Evolutionary conservation across 805 yeast species (phyloP).

Genomic region (Lachancea sp.): DNA sequence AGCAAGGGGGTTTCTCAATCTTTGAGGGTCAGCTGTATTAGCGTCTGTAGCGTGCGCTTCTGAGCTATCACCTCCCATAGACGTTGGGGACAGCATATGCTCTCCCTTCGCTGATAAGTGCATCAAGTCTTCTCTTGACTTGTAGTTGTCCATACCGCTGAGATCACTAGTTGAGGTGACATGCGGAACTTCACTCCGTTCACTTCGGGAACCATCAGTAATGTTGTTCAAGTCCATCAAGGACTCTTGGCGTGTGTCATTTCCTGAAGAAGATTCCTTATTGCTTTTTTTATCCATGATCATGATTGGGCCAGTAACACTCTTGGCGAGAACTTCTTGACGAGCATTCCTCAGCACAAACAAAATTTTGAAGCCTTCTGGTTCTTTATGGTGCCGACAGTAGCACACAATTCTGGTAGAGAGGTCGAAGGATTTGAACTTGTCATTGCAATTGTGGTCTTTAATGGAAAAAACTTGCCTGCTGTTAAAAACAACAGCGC

Average conservation of each 20-base stretch:
- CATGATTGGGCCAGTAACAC: slow-evolving; percentile 68
- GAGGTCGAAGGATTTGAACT: slow-evolving; percentile 38
- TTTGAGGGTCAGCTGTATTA: neutral
- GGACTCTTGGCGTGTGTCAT: slow-evolving; percentile 17
- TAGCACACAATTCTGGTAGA: slow-evolving; percentile 85
- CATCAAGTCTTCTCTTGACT: slow-evolving; percentile 3
- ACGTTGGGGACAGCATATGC: slow-evolving; percentile 51
- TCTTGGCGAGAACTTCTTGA: slow-evolving; percentile 64
- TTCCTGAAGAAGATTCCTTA: slow-evolving; percentile 8
- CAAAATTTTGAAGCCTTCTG: slow-evolving; percentile 73
- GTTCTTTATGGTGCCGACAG: slow-evolving; percentile 89
- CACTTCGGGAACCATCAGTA: slow-evolving; percentile 8
- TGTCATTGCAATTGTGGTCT: slow-evolving; percentile 19
- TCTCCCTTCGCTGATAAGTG: slow-evolving; percentile 10
- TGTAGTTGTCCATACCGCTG: slow-evolving; percentile 9
- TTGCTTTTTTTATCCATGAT: slow-evolving; percentile 82
- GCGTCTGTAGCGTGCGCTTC: slow-evolving; percentile 35
- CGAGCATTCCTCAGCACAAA: slow-evolving; percentile 57
- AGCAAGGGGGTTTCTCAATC: neutral
- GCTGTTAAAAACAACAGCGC: slow-evolving; percentile 87
- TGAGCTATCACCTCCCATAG: slow-evolving; percentile 54
- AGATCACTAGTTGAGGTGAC: slow-evolving; percentile 10
- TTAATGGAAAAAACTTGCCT: slow-evolving; percentile 65
- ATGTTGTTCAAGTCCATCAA: slow-evolving; percentile 13
- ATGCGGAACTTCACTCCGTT: slow-evolving; percentile 8